Conservation (phyloP, 495 filamentous ascomycete species). For the Immersiella caudata region DNA sequence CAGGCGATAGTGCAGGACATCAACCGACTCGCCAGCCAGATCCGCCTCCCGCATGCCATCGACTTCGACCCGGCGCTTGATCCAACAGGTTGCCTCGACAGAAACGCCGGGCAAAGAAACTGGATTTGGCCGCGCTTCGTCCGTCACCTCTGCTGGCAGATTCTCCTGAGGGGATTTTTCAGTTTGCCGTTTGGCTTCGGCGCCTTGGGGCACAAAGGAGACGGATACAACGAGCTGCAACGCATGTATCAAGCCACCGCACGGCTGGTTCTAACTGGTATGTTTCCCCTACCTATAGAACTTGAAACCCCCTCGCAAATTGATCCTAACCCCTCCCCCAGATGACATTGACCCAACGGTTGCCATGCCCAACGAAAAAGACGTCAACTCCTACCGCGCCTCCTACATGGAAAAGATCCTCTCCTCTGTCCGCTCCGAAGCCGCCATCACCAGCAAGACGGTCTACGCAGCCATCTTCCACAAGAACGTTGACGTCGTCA, state of each 20-base stretch:
- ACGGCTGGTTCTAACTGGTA: background rate
- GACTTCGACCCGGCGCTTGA: slow-evolving; percentile 5
- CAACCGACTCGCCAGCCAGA: slow-evolving; percentile 12
- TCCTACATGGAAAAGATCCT: background rate
- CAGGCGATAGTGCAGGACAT: slow-evolving; percentile 1
- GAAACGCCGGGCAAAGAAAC: background rate
- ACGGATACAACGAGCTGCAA: background rate
- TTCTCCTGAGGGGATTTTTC: slow-evolving; percentile 16
- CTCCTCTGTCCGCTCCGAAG: background rate
- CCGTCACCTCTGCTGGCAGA: slow-evolving; percentile 18
- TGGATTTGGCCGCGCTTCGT: slow-evolving; percentile 20
- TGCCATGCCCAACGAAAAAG: background rate
- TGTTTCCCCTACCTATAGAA: too few species aligned
- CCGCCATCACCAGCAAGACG: background rate
- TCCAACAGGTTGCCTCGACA: background rate
- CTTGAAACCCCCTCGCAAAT: too few species aligned
- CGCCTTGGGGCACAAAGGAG: slow-evolving; percentile 5
- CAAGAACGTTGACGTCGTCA: slow-evolving; percentile 1
- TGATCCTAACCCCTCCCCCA: too few species aligned
- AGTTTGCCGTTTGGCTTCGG: slow-evolving; percentile 18
- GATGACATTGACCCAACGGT: background rate
- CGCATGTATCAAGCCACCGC: slow-evolving; percentile 4
- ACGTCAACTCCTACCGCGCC: background rate
- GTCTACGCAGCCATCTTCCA: slow-evolving; percentile 2
- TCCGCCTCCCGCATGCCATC: background rate